phyloP scores from a whole-genome alignment of 805 yeast genomes.

The Priceomyces haplophilus region DNA sequence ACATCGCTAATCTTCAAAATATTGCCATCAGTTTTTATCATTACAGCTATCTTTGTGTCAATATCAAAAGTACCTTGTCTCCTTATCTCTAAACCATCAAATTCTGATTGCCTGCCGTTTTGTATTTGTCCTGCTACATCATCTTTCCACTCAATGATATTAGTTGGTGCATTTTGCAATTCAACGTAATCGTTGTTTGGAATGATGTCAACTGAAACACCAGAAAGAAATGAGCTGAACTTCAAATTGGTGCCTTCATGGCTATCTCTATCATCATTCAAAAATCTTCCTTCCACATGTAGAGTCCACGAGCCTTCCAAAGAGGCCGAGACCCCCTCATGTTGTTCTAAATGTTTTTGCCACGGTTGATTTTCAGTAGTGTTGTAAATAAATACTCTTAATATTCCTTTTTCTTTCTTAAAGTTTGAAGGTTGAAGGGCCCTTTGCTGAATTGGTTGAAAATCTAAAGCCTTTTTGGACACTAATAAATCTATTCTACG shows the following conservation, averaged over 20 bases:
- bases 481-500: constrained; percentile 74
- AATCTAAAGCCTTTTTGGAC: constrained; percentile 78
- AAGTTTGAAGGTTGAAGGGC: constrained; percentile 36
- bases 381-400: constrained; percentile 81
- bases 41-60: constrained; percentile 66
- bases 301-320: constrained; percentile 72
- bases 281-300: constrained; percentile 80
- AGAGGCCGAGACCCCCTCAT: constrained; percentile 14
- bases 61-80: constrained; percentile 63
- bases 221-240: constrained; percentile 78
- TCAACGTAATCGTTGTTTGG: constrained; percentile 39
- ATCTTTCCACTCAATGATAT: constrained; percentile 88
- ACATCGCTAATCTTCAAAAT: constrained; percentile 60
- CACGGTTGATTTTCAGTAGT: constrained; percentile 86
- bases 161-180: constrained; percentile 27
- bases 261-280: constrained; percentile 44
- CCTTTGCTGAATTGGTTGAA: constrained; percentile 61
- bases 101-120: constrained; percentile 29
- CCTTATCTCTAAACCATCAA: constrained; percentile 87
- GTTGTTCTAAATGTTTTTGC: constrained; percentile 42
- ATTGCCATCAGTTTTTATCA: constrained; percentile 70
- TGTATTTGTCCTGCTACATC: constrained; percentile 30
- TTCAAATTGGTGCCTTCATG: constrained; percentile 34
- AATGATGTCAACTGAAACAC: constrained; percentile 74
- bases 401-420: constrained; percentile 50